These are phyloP conservation scores for Globisporangium rhizosaccharum DNA, from an alignment of 352 stramenopile genomes.

Conservation along the genomic window DNA sequence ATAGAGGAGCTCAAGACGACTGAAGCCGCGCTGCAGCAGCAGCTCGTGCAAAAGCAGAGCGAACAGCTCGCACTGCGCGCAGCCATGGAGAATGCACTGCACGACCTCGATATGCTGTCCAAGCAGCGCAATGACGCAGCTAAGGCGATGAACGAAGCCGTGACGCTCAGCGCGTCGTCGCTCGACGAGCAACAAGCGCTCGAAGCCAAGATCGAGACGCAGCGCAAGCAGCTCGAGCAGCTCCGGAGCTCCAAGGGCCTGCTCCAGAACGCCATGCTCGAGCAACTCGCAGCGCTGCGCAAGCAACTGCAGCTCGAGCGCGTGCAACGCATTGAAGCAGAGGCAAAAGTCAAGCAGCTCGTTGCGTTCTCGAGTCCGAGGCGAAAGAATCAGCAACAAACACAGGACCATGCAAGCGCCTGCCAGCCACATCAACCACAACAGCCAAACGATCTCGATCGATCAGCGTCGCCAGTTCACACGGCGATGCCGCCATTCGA, in stretches of 20 bases:
- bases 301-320: conserved; percentile 76
- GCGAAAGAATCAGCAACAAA: not conserved
- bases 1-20: conserved; percentile 25
- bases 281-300: conserved; percentile 66
- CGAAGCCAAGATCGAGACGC: conserved; percentile 46
- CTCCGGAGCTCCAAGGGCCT: conserved; percentile 72
- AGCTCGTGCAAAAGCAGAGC: conserved; percentile 38
- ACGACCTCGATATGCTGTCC: conserved; percentile 55
- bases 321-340: conserved; percentile 55
- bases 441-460: too few relatives aligned
- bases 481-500: conserved; percentile 10
- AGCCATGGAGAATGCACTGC: conserved; percentile 64
- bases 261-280: conserved; percentile 79
- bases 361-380: conserved; percentile 12
- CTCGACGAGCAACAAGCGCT: conserved; percentile 74
- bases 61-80: conserved; percentile 47
- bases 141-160: conserved; percentile 79
- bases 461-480: too few relatives aligned
- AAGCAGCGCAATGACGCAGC: conserved; percentile 73
- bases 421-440: too few relatives aligned
- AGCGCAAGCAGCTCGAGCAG: conserved; percentile 69
- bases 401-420: not conserved
- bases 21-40: conserved; percentile 23
- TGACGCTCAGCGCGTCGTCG: conserved; percentile 75
- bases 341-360: conserved; percentile 64